Evolutionary conservation across 2,329 filamentous ascomycete species (phyloP), one percentile per base, ranked within the genome.

Genomic region (Dactylellina haptotyla): DNA sequence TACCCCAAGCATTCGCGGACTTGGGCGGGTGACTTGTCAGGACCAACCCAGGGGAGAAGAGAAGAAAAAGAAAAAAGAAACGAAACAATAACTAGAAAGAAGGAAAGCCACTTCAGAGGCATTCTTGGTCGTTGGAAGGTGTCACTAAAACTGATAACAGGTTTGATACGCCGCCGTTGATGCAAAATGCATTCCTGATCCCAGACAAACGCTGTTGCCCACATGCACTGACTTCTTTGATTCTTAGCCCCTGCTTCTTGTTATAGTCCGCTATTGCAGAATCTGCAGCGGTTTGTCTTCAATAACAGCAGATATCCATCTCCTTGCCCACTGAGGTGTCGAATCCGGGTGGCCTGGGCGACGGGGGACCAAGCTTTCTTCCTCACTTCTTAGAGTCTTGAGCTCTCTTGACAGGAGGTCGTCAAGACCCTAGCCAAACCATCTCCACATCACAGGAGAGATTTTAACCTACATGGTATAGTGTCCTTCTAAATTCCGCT

Each of bases 151-250:
- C 64, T 54, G 64, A 62, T 69, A 69, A 69, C 64, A 69, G 39
- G 64, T 69, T 62, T 69, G 48, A 69, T 69, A 69, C 56, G 37
- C 46, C 56, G 45, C 28, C 41, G 43, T 58, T 67, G 53, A 34
- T 69, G 64, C 64, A 62, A 69, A 37, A 61, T 69, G 64, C 54
- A 69, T 69, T 69, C 54, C 37, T 69, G 57, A 48, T 57, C 56
- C 57, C 30, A 63, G 64, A 61, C 64, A 69, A 57, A 57, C 57
- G 65, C 65, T 62, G 39, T 50, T 58, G 16, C 54, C 6, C 45
- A 25, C 62, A 63, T 57, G 66, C 51, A 57, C 66, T 71, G 53
- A 57, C 58, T 39, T 56, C 48, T 37, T 28, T 18, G 30, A 48
- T 32, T 61, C 30, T 53, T 48, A 70, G 57, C 65, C 65, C 50